These are phyloP conservation scores for Sporobolomyces roseus DNA, from an alignment of 768 basidiomycete genomes.

Conservation along the genomic window DNA sequence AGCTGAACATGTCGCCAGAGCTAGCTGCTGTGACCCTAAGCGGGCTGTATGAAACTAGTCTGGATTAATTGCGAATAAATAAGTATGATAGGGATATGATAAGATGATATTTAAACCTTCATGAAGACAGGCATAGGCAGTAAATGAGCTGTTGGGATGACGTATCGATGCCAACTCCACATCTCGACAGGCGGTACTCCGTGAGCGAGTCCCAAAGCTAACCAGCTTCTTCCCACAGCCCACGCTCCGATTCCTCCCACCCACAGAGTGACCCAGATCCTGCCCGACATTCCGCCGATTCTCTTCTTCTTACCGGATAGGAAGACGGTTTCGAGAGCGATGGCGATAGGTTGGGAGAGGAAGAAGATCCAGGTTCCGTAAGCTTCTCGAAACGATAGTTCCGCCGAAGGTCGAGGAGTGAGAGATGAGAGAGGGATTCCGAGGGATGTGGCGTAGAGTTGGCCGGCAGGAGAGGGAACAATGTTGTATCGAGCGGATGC, in stretches of 20 bases:
- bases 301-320: neutral
- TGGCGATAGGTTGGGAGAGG: conserved; percentile 25
- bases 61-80: no score
- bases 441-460: conserved; percentile 1
- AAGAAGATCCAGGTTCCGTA: conserved; percentile 37
- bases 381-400: conserved; percentile 20
- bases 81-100: no score
- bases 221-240: conserved; percentile 24
- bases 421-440: conserved; percentile 3
- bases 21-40: no score
- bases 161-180: conserved; percentile 28
- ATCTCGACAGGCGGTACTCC: conserved; percentile 13
- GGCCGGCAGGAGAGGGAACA: neutral
- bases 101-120: neutral
- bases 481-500: conserved; percentile 13
- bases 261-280: conserved; percentile 20
- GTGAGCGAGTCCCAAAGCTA: conserved; percentile 29
- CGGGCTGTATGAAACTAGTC: no score
- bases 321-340: conserved; percentile 13
- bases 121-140: conserved; percentile 22
- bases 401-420: neutral
- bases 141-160: conserved; percentile 5
- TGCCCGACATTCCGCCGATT: conserved; percentile 9
- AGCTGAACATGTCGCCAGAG: no score
- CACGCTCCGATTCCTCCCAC: conserved; percentile 15